Conservation (phyloP, 495 filamentous ascomycete genomes). For the Paragyromitra xinjiangensis region DNA sequence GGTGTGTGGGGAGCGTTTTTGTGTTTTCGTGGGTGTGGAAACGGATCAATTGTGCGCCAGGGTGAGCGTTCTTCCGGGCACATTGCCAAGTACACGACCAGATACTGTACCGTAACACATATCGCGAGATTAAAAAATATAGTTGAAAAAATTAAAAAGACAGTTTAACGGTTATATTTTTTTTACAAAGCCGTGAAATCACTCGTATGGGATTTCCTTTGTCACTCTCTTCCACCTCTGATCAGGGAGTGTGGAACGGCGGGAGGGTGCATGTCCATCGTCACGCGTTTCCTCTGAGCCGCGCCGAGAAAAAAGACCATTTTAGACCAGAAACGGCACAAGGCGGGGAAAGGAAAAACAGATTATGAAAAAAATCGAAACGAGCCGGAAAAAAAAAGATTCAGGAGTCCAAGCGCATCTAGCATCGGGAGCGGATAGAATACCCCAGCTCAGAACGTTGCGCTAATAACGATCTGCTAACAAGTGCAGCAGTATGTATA, state of each 20-base stretch:
- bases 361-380: constrained; percentile 42
- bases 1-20: constrained; percentile 46
- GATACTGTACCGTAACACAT: constrained; percentile 30
- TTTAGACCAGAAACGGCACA: constrained; percentile 53
- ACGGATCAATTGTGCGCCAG: constrained; percentile 52
- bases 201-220: constrained; percentile 39
- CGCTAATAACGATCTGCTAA: constrained; percentile 46
- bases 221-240: constrained; percentile 9
- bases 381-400: constrained; percentile 48
- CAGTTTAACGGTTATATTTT: background rate
- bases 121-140: constrained; percentile 41
- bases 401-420: constrained; percentile 42
- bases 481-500: too few species aligned
- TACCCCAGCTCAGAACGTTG: constrained; percentile 47
- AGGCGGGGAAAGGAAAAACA: constrained; percentile 38
- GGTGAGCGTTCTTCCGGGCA: constrained; percentile 48
- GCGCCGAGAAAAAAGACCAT: constrained; percentile 42
- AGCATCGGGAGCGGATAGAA: constrained; percentile 49
- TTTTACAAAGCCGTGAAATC: constrained; percentile 21
- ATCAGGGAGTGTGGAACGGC: constrained; percentile 43
- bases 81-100: constrained; percentile 22
- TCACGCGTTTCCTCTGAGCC: constrained; percentile 50
- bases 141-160: constrained; percentile 31
- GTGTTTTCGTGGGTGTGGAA: constrained; percentile 34
- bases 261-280: constrained; percentile 47